Evolutionary conservation across 371 early-diverging fungal genomes (phyloP), one percentile per base, ranked within the genome.

Genomic region (Parasitella parasitica): DNA sequence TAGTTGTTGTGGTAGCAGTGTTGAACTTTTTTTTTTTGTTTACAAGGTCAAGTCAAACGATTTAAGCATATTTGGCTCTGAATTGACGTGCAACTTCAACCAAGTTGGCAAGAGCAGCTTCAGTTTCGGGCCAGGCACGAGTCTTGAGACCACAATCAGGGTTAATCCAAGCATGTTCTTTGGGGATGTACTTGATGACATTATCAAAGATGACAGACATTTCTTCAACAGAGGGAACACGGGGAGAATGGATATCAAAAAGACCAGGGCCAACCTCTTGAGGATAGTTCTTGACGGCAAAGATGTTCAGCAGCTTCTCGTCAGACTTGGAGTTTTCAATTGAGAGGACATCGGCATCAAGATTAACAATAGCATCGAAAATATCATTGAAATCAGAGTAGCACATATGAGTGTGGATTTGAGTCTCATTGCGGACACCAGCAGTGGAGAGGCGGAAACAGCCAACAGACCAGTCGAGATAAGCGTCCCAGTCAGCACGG

Each of bases 71-170:
- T 49, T 71, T 72, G 54, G 78, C 65, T 65, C 91, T 88, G 71
- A 86, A 83, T 59, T 78, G 78, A 67, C 82, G 82, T 57, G 96
- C 95, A 34, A 94, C 93, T 32, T 86, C 84, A 30, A 91, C 89
- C 81, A 97, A 76, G 88, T 97, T 97, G 66, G 68, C 70, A 63
- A 97, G 76, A 32, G 94, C 88, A 67, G 86, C 89, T 78, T 92
- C 89, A 58, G 93, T 93, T 80, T 97, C 98, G 68, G 87, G 71
- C 92, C 96, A 97, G 53, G 88, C 91, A 71, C 98, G 89, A 59
- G 97, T 96, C 89, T 97, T 97, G 57, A 97, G 85, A 65, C 98
- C 98, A 78, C 98, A 97, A 83, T 97, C 98, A 58, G 98, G 98
- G 88, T 97, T 97, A 68, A 94, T 87, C 97, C 98, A 97, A 46